Base-by-base conservation (phyloP, 2,329 filamentous ascomycete genomes). In the Cladosporium sp. region DNA sequence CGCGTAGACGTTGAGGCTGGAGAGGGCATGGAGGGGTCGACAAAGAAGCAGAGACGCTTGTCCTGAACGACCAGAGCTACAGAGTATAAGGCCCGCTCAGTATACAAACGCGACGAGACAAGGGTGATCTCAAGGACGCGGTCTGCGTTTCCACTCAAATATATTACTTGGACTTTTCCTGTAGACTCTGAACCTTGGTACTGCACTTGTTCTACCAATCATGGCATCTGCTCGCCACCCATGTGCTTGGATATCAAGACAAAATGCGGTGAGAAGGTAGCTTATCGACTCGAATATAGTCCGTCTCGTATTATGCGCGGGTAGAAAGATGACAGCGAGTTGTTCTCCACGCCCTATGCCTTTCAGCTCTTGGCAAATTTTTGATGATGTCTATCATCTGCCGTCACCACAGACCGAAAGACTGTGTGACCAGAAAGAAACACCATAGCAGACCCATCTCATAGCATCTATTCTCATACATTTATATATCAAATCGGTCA, bases 301-400 rank as follows among this genome's bases (percentile, higher is more conserved):
- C 40, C 40, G 40, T 46, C n/a, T 23, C n/a, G 40, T 21, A 46
- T 21, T 8, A 44, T 21, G 7, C 40, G 21, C n/a, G n/a, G 40
- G n/a, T 23, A 21, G 18, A 2, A n/a, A n/a, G 5, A 7, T n/a
- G 4, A 18, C 16, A 40, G 40, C 40, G n/a, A 46, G 8, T 11
- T 46, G 40, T 46, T 46, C 40, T 46, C 40, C 40, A 46, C 40
- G 40, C 40, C 40, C 40, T 46, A n/a, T n/a, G 37, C 28, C 50
- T 33, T 14, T 53, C 50, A 53, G 28, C 52, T 55, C 52, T 55
- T 55, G 52, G 55, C 40, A 21, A 60, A 29, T 50, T 46, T 50
- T 49, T 46, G 10, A 46, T n/a, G 40, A 46, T 23, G n/a, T 21
- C 40, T 10, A 7, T 44, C 40, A n/a, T 21, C 40, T 46, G 40